Percentiles rank a stretch among this genome's conserved stretches.
Conservation (phyloP, 169 alveolate genomes). For the Plasmodium blacklocki region DNA sequence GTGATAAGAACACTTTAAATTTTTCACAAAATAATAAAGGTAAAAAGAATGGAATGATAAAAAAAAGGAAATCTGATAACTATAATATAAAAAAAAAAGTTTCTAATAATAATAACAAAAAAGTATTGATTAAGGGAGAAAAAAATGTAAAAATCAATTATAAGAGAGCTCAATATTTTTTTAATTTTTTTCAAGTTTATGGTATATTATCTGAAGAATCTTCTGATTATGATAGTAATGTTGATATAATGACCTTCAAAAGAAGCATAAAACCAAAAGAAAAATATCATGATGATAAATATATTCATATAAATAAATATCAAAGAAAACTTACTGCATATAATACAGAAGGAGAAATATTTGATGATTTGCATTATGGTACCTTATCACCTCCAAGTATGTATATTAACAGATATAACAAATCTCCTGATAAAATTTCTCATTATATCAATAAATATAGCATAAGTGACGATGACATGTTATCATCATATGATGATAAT, state of each 20-base stretch:
- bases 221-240: conserved; percentile 9
- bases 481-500: no score
- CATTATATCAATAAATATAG: background rate
- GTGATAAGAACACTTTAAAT: background rate
- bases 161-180: conserved; percentile 26
- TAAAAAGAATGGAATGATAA: background rate
- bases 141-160: background rate
- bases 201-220: conserved; percentile 58
- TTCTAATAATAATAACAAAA: background rate
- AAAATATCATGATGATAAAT: background rate
- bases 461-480: no score
- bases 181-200: conserved; percentile 42
- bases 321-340: background rate
- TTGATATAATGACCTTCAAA: conserved; percentile 16
- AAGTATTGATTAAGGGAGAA: background rate
- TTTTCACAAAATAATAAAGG: background rate
- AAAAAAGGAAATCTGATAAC: background rate
- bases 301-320: no score
- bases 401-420: background rate
- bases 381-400: background rate
- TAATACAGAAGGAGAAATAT: background rate
- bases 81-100: background rate
- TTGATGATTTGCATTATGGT: background rate
- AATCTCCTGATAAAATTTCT: background rate
- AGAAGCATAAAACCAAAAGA: conserved; percentile 11